These are phyloP conservation scores for Xylaria sp. DNA, from an alignment of 2,329 filamentous ascomycete species.

Conservation along the genomic window DNA sequence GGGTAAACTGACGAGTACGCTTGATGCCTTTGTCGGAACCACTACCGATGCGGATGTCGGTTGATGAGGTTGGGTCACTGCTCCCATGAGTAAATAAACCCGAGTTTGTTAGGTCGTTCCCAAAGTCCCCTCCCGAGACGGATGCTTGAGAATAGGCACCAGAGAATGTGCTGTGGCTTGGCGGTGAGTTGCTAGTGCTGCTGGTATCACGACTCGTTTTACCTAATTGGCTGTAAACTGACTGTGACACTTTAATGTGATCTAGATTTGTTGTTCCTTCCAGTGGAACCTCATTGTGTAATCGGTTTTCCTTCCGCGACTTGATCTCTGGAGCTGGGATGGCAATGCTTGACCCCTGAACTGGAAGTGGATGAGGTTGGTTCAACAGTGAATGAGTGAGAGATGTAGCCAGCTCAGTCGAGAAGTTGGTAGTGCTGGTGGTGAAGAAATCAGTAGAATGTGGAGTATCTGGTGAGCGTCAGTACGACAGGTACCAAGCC, in stretches of 20 bases:
- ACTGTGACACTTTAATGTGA: constrained; percentile 48
- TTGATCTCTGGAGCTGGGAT: constrained; percentile 47
- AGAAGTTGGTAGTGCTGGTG: constrained; percentile 36
- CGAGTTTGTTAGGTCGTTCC: constrained; percentile 40
- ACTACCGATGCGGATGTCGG: constrained; percentile 26
- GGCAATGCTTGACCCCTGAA: constrained; percentile 40
- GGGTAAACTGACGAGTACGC: constrained; percentile 54
- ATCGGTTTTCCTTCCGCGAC: constrained; percentile 52
- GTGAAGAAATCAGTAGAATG: constrained; percentile 39
- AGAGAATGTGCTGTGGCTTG: constrained; percentile 40
- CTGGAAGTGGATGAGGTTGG: constrained; percentile 49
- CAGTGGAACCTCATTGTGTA: constrained; percentile 33
- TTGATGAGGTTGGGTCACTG: constrained; percentile 24
- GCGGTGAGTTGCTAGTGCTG: constrained; percentile 39
- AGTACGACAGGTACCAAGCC: constrained; percentile 4
- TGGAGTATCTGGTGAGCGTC: constrained; percentile 30
- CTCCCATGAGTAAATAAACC: constrained; percentile 30
- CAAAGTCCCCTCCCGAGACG: constrained; percentile 40
- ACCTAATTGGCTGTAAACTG: constrained; percentile 42
- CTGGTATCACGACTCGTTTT: constrained; percentile 34
- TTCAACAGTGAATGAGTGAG: constrained; percentile 56
- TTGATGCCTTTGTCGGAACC: constrained; percentile 49
- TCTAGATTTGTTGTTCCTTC: constrained; percentile 35
- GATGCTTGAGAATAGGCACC: constrained; percentile 38
- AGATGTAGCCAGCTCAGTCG: constrained; percentile 48